phyloP scores from a whole-genome alignment of 2,329 filamentous ascomycete species.

The Scedosporium aurantiacum region DNA sequence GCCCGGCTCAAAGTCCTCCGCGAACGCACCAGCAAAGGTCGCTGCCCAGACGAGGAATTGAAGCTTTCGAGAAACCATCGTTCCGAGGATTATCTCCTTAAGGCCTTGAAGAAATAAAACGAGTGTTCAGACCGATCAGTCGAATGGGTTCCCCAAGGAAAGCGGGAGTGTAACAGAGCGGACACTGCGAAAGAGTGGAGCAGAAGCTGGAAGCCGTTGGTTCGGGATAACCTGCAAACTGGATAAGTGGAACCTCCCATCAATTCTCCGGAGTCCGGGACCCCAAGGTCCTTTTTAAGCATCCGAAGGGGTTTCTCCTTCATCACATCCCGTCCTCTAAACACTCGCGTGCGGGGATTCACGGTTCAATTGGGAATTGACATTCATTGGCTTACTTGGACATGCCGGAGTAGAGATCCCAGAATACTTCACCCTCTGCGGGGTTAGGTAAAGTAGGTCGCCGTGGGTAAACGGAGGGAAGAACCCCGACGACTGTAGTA shows the following conservation, averaged over 20 bases:
- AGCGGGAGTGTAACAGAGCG: not conserved
- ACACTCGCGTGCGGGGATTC: not conserved
- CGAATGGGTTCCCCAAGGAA: not conserved
- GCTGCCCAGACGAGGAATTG: not conserved
- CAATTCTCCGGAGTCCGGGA: not conserved
- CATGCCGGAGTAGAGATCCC: not conserved
- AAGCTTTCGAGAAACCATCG: not conserved
- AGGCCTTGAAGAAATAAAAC: too few relatives aligned
- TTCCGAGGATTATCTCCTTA: not conserved
- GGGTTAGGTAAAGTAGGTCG: not conserved
- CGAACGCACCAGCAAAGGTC: not conserved
- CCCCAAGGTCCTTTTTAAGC: not conserved
- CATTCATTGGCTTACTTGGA: not conserved
- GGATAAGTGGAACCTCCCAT: not conserved
- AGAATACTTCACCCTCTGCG: not conserved
- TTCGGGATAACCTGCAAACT: not conserved
- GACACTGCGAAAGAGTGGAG: not conserved
- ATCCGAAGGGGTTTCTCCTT: not conserved
- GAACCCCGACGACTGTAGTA: not conserved
- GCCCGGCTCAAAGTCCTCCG: conserved; percentile 13
- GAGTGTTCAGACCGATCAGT: too few relatives aligned
- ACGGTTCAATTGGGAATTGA: not conserved
- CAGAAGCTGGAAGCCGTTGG: not conserved
- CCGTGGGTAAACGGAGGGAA: not conserved
- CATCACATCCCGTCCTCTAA: not conserved